Evolutionary conservation across 2,329 filamentous ascomycete species (phyloP), one percentile per base, ranked within the genome.

Genomic region (Verticillium albo-atrum): DNA sequence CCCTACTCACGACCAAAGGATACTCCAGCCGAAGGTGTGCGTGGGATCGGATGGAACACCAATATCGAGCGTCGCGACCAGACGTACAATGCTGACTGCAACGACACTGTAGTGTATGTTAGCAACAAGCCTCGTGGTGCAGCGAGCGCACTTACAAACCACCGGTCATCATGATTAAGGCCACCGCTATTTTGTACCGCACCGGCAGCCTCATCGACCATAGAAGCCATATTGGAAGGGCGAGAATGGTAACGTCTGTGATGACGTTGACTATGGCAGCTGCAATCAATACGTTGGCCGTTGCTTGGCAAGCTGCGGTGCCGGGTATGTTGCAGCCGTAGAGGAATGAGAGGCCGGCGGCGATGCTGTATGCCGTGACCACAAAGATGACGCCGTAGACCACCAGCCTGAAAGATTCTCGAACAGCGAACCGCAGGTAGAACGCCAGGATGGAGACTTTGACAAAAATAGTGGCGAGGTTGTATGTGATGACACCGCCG

Each of bases 391-490:
- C 57, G 5, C 47, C n/a, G 20, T 63, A 63, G 2, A 63, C 57
- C 0, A 58, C 60, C 0, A 30, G 30, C 23, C 35, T 34, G 1
- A 60, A 53, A 28, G 15, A 0, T 15, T 37, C 7, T 52, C n/a
- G 57, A 14, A 63, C 55, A 1, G 61, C 58, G 17, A 67, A 67
- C 2, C 65, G 65, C 0, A 67, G 60, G 51, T 65, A 67, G 14
- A 67, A 67, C 17, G 59, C 35, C 3, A 67, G 54, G 14, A 67
- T 63, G 2, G 65, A 67, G 3, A 60, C 62, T 20, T 67, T 67
- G 23, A 61, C 63, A 15, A 67, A 67, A 12, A 67, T 34, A 1
- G 62, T 62, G 2, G 64, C 60, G 6, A 67, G 27, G 37, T 64
- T 67, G 37, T 67, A 67, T 12, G 59, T 54, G 51, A 54, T 54